Evolutionary conservation across 495 filamentous ascomycete species (phyloP), one percentile per base, ranked within the genome.

Genomic region (Achaetomiella virescens): DNA sequence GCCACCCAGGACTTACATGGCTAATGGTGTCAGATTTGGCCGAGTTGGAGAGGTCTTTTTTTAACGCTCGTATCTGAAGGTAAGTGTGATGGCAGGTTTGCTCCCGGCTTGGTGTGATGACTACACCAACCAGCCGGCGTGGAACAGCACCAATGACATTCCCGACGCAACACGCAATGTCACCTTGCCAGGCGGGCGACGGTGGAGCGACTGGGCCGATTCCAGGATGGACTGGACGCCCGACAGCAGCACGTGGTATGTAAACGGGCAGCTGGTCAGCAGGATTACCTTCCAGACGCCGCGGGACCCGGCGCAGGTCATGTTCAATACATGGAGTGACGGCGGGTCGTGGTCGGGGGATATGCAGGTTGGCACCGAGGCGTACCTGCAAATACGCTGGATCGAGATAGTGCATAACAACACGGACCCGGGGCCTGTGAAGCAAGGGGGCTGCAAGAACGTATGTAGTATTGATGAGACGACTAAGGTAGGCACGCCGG

Each of bases 261-360:
- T 88, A 42, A 77, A 90, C 69, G 78, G 77, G 10, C 56, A 71
- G 29, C 64, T 80, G 22, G 75, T 80, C 22, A 74, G 78, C 6
- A 74, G 71, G 36, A 87, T 85, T 52, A 73, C 72, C 11, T 88
- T 85, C 62, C 78, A 82, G 14, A 82, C 84, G 2, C 86, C 86
- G 3, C 72, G 74, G 35, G 72, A 81, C 42, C 78, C 84, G 31
- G 80, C 79, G 42, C 74, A 80, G 52, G 60, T 91, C 33, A 79
- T 86, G 22, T 71, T 90, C 49, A 90, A 90, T 60, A 75, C 86
- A 44, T 91, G 87, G 87, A 85, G 83, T 64, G 81, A 90, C 63
- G 87, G 87, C 1, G 84, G 86, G 1, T 62, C 68, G 0, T 91
- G 87, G 87, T 81, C 82, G 1, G 87, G 87, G 1, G 80, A 84